These are phyloP conservation scores for Pythium grandisporangium DNA, from an alignment of 352 stramenopile genomes.

Conservation along the genomic window DNA sequence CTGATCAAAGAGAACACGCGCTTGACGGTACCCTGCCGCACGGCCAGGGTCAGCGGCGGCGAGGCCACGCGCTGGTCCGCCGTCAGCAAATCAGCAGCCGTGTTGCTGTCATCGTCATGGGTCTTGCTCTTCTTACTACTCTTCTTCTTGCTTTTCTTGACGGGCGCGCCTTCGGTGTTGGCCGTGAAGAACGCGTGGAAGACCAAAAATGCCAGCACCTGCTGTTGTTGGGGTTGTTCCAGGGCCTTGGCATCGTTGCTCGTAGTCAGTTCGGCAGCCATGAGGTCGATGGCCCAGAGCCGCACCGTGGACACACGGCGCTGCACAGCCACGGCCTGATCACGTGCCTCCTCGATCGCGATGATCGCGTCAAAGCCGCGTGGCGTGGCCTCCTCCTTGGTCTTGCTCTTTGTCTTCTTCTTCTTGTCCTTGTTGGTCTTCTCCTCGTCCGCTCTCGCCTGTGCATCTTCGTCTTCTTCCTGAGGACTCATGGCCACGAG, in stretches of 20 bases:
- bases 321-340: conserved; percentile 41
- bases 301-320: conserved; percentile 55
- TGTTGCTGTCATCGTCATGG: conserved; percentile 3
- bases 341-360: conserved; percentile 68
- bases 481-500: conserved; percentile 31
- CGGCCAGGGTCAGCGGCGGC: conserved; percentile 36
- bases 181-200: conserved; percentile 61
- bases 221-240: conserved; percentile 12
- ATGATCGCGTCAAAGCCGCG: conserved; percentile 61
- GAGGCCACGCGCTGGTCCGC: conserved; percentile 7
- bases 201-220: conserved; percentile 53
- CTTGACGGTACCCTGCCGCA: conserved; percentile 40
- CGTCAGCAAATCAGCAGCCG: conserved; percentile 6
- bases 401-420: conserved; percentile 26
- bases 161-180: conserved; percentile 14
- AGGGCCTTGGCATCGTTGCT: too few species aligned
- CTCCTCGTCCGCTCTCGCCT: conserved; percentile 26
- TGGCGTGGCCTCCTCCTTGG: conserved; percentile 20
- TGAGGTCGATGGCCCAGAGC: conserved; percentile 63
- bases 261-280: conserved; percentile 36
- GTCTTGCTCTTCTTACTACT: conserved; percentile 21
- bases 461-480: conserved; percentile 27
- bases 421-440: conserved; percentile 26
- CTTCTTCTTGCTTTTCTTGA: conserved; percentile 48
- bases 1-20: conserved; percentile 60